A percentile compares a stretch with the other conserved stretches of the same genome.
Evolutionary conservation across 169 alveolate species (phyloP).

Genomic region (Cystoisospora suis): DNA sequence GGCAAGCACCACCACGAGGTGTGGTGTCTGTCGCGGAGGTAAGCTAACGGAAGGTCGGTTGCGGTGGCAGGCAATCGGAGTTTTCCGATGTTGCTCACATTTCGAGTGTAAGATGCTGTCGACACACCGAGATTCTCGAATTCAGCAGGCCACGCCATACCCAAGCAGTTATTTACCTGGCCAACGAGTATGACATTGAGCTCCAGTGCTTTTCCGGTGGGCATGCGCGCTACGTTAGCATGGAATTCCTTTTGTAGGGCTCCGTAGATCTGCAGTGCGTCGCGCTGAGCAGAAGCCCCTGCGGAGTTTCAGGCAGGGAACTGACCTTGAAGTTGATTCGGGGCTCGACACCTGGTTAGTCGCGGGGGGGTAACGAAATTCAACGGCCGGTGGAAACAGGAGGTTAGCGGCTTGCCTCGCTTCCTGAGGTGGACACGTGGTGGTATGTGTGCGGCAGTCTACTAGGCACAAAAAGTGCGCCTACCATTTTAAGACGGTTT

Average conservation of each 20-base stretch:
- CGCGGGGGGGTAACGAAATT: not conserved
- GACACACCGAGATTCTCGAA: not conserved
- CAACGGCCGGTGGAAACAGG: not conserved
- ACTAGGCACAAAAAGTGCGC: not conserved
- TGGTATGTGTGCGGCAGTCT: not conserved
- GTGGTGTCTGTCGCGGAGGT: slow-evolving; percentile 63
- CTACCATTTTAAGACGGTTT: slow-evolving; percentile 51
- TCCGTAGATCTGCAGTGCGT: slow-evolving; percentile 44
- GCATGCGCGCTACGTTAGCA: slow-evolving; percentile 29
- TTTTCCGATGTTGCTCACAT: slow-evolving; percentile 17
- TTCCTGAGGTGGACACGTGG: slow-evolving; percentile 33
- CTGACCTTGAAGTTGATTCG: slow-evolving; percentile 55
- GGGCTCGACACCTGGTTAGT: slow-evolving; percentile 54
- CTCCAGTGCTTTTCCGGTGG: slow-evolving; percentile 60
- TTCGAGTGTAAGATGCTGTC: slow-evolving; percentile 63
- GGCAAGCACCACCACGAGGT: slow-evolving; percentile 60
- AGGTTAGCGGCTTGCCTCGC: slow-evolving; percentile 47
- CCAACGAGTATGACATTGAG: slow-evolving; percentile 58
- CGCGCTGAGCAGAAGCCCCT: not conserved
- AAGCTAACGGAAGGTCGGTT: slow-evolving; percentile 15
- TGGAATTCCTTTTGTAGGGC: slow-evolving; percentile 49
- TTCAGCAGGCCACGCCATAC: not conserved
- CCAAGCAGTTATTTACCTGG: not conserved
- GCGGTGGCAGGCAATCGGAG: not conserved
- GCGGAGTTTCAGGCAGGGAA: no score